Percentiles rank a stretch among this genome's conserved stretches.
Conservation (phyloP, 2,329 filamentous ascomycete species). For the Coccinonectria pachysandricola region DNA sequence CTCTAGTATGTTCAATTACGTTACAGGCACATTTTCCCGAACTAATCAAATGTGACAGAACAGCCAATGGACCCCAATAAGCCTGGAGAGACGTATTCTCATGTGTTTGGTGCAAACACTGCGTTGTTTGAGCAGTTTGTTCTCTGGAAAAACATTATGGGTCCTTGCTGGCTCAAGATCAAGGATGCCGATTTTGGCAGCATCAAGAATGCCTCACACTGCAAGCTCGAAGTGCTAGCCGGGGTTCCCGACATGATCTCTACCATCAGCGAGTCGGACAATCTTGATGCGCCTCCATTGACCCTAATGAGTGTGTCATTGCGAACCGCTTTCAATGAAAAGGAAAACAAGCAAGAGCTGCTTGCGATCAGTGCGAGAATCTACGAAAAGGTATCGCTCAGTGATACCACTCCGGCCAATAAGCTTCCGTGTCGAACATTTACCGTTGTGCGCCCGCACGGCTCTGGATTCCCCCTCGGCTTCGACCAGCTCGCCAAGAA, state of each 20-base stretch:
- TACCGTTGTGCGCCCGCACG: slow-evolving; percentile 77
- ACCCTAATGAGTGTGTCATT: slow-evolving; percentile 94
- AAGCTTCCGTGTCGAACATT: slow-evolving; percentile 84
- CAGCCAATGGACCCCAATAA: slow-evolving; percentile 58
- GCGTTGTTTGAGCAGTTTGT: slow-evolving; percentile 96
- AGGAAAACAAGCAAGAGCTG: slow-evolving; percentile 94
- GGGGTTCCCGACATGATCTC: slow-evolving; percentile 68
- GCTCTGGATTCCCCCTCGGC: slow-evolving; percentile 67
- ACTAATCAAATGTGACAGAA: too few species aligned
- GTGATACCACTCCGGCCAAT: slow-evolving; percentile 79
- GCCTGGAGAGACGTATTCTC: slow-evolving; percentile 84
- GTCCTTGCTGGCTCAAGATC: slow-evolving; percentile 93
- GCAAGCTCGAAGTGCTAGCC: slow-evolving; percentile 84
- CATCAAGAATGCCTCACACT: slow-evolving; percentile 90
- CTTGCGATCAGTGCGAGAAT: slow-evolving; percentile 83
- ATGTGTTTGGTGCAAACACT: slow-evolving; percentile 88
- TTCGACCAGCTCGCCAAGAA: slow-evolving; percentile 69
- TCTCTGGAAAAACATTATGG: slow-evolving; percentile 98
- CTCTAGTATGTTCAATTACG: slow-evolving; percentile 55
- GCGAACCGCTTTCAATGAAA: slow-evolving; percentile 77
- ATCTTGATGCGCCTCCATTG: slow-evolving; percentile 71
- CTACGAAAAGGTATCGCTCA: slow-evolving; percentile 81
- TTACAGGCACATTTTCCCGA: too few species aligned
- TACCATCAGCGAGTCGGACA: slow-evolving; percentile 66
- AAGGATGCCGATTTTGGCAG: slow-evolving; percentile 72